Evolutionary conservation across 768 basidiomycete genomes (phyloP).

Genomic region (Rhodocollybia butyracea): DNA sequence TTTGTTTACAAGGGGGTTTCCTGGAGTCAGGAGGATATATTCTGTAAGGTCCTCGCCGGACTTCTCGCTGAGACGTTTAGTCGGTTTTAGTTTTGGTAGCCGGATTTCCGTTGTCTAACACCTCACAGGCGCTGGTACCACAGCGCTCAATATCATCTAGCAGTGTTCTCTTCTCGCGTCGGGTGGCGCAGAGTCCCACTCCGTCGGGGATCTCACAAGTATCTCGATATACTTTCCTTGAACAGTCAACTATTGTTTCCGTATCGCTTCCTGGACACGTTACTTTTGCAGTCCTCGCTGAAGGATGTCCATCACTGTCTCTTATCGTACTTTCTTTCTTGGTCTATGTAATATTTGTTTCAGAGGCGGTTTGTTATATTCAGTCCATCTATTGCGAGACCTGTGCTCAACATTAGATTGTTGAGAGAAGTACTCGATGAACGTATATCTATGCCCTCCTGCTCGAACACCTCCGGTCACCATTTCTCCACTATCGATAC

Average conservation of each 20-base stretch:
- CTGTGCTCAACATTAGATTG: constrained; percentile 1
- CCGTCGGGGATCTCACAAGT: constrained; percentile 76
- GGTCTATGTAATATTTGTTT: constrained; percentile 73
- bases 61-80: too few relatives aligned
- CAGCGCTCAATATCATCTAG: constrained; percentile 65
- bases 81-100: too few relatives aligned
- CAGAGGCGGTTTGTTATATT: constrained; percentile 68
- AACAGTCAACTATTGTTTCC: constrained; percentile 76
- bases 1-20: too few relatives aligned
- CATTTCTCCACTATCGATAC: constrained; percentile 17
- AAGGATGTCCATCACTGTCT: constrained; percentile 77
- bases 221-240: constrained; percentile 80
- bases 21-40: too few relatives aligned
- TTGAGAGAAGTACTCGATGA: constrained; percentile 76
- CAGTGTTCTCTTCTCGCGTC: constrained; percentile 66
- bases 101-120: background rate
- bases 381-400: background rate
- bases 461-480: constrained; percentile 12
- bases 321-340: constrained; percentile 83
- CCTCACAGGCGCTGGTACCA: constrained; percentile 64
- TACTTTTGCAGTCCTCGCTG: constrained; percentile 82
- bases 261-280: constrained; percentile 87
- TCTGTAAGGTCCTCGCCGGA: too few relatives aligned
- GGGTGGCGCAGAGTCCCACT: constrained; percentile 71
- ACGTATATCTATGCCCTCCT: constrained; percentile 54